These are phyloP conservation scores for Trametes polyzona DNA, from an alignment of 1,284 basidiomycete species.

Conservation along the genomic window DNA sequence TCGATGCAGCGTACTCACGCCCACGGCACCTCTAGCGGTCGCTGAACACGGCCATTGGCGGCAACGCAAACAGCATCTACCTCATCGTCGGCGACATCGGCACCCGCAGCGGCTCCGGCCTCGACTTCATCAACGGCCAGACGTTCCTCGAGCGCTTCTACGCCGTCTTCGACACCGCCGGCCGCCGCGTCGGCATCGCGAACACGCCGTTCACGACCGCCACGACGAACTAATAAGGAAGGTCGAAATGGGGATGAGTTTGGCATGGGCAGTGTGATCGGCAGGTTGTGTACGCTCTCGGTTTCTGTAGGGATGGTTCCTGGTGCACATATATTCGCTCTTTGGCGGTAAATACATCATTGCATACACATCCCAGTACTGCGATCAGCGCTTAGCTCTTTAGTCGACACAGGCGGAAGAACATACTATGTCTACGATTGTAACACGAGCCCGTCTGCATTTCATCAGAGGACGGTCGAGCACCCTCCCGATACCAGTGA, in stretches of 20 bases:
- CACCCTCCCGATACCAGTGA: neutral
- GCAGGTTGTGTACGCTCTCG: neutral
- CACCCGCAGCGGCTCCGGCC: constrained; percentile 24
- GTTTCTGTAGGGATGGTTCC: neutral
- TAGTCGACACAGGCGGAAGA: no score
- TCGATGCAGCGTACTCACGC: no score
- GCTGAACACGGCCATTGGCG: constrained; percentile 35
- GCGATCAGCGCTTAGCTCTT: no score
- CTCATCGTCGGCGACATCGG: constrained; percentile 33
- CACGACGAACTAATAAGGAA: constrained; percentile 46
- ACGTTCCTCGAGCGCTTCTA: constrained; percentile 61
- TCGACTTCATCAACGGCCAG: constrained; percentile 39
- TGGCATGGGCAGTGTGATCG: neutral
- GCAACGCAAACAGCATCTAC: constrained; percentile 30
- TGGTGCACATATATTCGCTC: no score
- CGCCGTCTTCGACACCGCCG: constrained; percentile 61
- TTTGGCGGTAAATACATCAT: no score
- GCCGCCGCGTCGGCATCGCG: constrained; percentile 49
- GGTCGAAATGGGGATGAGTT: no score
- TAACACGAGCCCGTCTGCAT: no score
- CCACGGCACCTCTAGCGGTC: neutral
- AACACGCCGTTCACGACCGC: constrained; percentile 44
- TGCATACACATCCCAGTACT: no score
- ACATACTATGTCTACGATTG: no score
- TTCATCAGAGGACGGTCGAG: no score